Evolutionary conservation across 139 green algal genomes (phyloP).

Genomic region (Micromonas pusilla): DNA sequence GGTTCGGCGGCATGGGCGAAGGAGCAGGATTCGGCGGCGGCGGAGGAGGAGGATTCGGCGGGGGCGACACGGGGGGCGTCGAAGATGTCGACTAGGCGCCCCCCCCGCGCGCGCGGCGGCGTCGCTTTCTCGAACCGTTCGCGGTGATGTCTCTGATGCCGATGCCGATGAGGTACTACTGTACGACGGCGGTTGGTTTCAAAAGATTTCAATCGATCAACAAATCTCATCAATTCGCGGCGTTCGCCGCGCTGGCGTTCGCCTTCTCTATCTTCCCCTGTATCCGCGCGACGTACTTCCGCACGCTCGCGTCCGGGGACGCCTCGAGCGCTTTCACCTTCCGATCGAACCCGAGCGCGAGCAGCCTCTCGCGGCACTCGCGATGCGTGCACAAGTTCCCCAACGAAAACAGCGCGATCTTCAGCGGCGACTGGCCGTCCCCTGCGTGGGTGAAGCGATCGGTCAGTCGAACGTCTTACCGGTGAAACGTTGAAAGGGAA

Average conservation of each 20-base stretch:
- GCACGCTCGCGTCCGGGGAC: slow-evolving; percentile 40
- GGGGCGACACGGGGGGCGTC: too few species aligned
- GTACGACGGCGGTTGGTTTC: too few species aligned
- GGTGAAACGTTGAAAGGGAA: too few species aligned
- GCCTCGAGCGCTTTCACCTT: slow-evolving; percentile 40
- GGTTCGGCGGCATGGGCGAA: background rate
- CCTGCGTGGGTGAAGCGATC: too few species aligned
- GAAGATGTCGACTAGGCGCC: too few species aligned
- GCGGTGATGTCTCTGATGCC: too few species aligned
- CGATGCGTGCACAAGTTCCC: slow-evolving; percentile 77
- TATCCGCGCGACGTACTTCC: slow-evolving; percentile 62
- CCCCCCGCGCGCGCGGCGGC: too few species aligned
- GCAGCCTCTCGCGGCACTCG: slow-evolving; percentile 42
- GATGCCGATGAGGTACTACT: too few species aligned
- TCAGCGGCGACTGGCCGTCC: slow-evolving; percentile 52
- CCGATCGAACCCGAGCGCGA: slow-evolving; percentile 40
- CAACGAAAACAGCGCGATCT: slow-evolving; percentile 87
- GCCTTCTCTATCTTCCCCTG: slow-evolving; percentile 38
- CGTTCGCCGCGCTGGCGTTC: background rate
- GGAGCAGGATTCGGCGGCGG: background rate
- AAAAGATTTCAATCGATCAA: too few species aligned
- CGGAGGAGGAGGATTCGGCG: background rate
- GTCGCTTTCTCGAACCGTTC: too few species aligned
- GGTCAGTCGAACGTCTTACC: too few species aligned
- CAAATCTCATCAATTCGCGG: background rate